Base-by-base conservation (phyloP, 129 eudicot genomes). In the Pittosporum tobira region DNA sequence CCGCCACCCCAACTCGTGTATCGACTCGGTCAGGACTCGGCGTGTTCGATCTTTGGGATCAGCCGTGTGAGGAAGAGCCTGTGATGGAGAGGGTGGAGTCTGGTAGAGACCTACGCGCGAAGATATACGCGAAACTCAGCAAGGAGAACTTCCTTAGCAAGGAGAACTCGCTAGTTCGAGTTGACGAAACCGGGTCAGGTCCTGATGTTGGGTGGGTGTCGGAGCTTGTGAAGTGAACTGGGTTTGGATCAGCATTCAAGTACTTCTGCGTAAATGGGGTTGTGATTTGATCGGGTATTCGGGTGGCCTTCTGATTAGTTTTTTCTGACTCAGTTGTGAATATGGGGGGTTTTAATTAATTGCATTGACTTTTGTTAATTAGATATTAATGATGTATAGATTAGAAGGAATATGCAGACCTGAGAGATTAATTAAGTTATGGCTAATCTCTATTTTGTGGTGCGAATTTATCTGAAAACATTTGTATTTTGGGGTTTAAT, bases 41-140 rank as follows among this genome's bases (percentile, higher is more conserved):
- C 23, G 42, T 48, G 6, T 77, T 82, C 40, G 93, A 85, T n/a
- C n/a, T 50, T 1, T 83, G 94, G 94, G 84, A 73, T 2, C 16
- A 55, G 9, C 21, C 53, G 0, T 40, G 73, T 19, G 78, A 54
- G 11, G 97, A 90, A 62, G 98, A 87, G 66, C 85, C 81, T 3
- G 70, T 34, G 7, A 87, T 93, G 99, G 99, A 93, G 65, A 27
- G 99, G 14, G 99, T 93, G 7, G 99, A 93, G 62, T 87, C 96
- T 0, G 99, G 99, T 6, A 76, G 77, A 56, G 88, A 72, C 9
- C 56, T 93, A 0, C 65, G 99, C n/a, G 99, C 88, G 0, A 81
- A 58, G 66, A 81, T 93, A 6, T 93, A 86, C 37, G 90, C 82
- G 21, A 93, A 87, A 65, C 85, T 93, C 21, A 73, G 88, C 12